phyloP scores from a whole-genome alignment of 2,329 filamentous ascomycete genomes.

The Colletotrichum salicis region DNA sequence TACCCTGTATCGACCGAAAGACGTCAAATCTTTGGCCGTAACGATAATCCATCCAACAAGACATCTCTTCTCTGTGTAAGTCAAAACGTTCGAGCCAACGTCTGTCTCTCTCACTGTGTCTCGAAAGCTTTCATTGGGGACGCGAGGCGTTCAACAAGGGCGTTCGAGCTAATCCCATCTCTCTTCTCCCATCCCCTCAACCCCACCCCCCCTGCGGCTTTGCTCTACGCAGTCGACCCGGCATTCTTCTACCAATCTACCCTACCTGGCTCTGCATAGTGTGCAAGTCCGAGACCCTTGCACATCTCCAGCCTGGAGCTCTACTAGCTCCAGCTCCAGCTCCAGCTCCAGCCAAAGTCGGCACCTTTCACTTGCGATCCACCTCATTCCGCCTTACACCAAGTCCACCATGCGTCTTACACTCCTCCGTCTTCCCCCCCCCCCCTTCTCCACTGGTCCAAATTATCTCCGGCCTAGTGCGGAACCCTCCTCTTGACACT shows the following conservation, averaged over 20 bases:
- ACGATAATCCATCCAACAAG: not conserved
- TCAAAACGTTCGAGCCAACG: not conserved
- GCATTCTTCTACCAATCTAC: no score
- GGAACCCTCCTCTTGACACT: not conserved
- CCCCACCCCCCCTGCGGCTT: conserved; percentile 27
- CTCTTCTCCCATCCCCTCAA: not conserved
- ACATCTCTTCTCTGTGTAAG: conserved; percentile 14
- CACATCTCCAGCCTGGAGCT: not conserved
- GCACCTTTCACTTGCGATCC: not conserved
- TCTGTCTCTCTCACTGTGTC: conserved; percentile 26
- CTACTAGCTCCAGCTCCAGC: not conserved
- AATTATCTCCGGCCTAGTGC: conserved; percentile 1
- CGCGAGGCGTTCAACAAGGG: conserved; percentile 34
- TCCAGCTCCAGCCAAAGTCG: not conserved
- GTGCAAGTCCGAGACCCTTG: conserved; percentile 7
- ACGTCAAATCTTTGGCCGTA: not conserved
- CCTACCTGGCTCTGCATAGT: conserved; percentile 11
- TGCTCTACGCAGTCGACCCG: conserved; percentile 16
- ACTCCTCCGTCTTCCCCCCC: not conserved
- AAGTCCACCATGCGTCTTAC: not conserved
- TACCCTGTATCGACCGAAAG: not conserved
- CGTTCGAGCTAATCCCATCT: conserved; percentile 13
- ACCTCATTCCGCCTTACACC: not conserved
- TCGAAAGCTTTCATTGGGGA: conserved; percentile 30
- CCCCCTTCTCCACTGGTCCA: conserved; percentile 1